These are phyloP conservation scores for Claviceps sp. DNA, from an alignment of 2,329 filamentous ascomycete genomes.

Conservation along the genomic window DNA sequence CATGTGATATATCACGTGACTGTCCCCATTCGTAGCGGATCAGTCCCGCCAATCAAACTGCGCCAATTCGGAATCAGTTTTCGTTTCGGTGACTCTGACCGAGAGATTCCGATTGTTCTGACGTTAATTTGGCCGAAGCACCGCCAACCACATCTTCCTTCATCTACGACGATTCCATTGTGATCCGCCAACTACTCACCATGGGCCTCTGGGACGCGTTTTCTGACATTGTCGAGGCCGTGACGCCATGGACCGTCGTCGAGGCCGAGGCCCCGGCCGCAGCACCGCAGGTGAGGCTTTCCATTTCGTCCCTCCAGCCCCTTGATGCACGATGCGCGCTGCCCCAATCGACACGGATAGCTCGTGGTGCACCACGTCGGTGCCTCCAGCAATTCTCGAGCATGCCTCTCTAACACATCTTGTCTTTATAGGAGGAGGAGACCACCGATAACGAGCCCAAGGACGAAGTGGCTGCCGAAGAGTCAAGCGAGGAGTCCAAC, in stretches of 20 bases:
- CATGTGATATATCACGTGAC: constrained; percentile 14
- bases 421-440: constrained; percentile 21
- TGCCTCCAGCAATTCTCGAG: neutral
- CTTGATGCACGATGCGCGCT: neutral
- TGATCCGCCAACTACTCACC: constrained; percentile 26
- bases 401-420: neutral
- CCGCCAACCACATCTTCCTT: constrained; percentile 15
- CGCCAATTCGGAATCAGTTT: constrained; percentile 36
- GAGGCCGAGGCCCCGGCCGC: constrained; percentile 56
- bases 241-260: constrained; percentile 49
- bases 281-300: constrained; percentile 40
- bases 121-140: constrained; percentile 20
- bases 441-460: constrained; percentile 42
- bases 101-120: constrained; percentile 26
- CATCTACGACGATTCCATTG: constrained; percentile 25
- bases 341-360: neutral
- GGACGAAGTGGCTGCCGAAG: constrained; percentile 15
- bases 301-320: neutral
- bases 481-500: constrained; percentile 12
- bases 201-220: constrained; percentile 58
- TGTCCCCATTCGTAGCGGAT: neutral
- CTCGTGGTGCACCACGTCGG: neutral
- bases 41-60: constrained; percentile 30
- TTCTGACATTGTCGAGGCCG: constrained; percentile 50
- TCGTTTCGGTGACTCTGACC: constrained; percentile 25